Conservation (phyloP, 352 stramenopile species). For the Globisporangium heterothallicum region DNA sequence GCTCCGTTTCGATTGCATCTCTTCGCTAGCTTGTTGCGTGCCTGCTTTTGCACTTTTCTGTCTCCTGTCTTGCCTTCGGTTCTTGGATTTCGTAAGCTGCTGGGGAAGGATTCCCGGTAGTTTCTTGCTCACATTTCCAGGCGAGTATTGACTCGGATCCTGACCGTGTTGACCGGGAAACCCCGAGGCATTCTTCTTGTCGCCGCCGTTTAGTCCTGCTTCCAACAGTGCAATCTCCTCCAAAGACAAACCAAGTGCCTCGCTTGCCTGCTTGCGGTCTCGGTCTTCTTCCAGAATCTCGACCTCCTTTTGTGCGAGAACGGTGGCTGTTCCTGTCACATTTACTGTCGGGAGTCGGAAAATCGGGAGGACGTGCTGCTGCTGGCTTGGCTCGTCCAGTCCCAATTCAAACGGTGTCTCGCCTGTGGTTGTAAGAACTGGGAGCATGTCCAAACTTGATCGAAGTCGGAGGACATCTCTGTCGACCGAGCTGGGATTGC, state of each 20-base stretch:
- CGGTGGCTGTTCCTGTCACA: constrained; percentile 27
- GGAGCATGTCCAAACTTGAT: constrained; percentile 55
- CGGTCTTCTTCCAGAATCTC: constrained; percentile 41
- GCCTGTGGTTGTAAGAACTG: constrained; percentile 58
- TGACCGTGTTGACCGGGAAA: not conserved
- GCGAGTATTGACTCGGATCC: not conserved
- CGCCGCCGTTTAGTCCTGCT: constrained; percentile 26
- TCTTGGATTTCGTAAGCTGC: not conserved
- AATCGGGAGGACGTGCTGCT: constrained; percentile 57
- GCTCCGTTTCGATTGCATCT: constrained; percentile 4
- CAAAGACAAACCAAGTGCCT: constrained; percentile 51
- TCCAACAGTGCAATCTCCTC: constrained; percentile 69
- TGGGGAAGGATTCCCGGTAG: constrained; percentile 1
- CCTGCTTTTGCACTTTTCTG: not conserved
- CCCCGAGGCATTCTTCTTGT: not conserved
- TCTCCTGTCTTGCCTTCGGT: not conserved
- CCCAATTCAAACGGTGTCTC: constrained; percentile 76
- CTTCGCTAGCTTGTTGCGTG: not conserved
- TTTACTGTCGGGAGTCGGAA: constrained; percentile 67
- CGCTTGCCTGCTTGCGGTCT: constrained; percentile 54
- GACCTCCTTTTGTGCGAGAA: constrained; percentile 34
- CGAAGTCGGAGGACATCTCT: constrained; percentile 12
- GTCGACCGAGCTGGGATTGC: not conserved
- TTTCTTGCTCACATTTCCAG: not conserved
- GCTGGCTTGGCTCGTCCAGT: constrained; percentile 24